Evolutionary conservation across 2,329 filamentous ascomycete genomes (phyloP).

Genomic region (Parafenestella ontariensis): DNA sequence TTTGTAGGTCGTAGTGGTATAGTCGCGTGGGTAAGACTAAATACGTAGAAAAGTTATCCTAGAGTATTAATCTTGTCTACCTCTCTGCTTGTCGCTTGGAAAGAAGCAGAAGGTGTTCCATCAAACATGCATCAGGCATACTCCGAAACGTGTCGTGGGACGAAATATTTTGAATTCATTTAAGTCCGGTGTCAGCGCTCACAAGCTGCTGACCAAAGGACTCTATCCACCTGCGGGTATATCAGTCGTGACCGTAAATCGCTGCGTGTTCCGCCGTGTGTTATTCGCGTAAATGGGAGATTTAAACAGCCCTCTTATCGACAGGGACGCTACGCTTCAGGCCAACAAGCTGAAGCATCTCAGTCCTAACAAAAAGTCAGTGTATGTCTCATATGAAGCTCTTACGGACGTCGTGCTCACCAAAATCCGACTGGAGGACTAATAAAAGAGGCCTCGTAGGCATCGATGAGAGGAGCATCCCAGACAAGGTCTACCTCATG

Average conservation of each 20-base stretch:
- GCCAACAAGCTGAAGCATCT: conserved; percentile 45
- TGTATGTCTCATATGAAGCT: no score
- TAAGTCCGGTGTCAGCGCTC: conserved; percentile 8
- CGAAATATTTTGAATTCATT: conserved; percentile 25
- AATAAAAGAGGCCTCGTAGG: conserved; percentile 52
- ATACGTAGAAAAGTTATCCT: not conserved
- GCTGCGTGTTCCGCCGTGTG: not conserved
- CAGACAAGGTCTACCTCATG: conserved; percentile 58
- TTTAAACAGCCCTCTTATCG: conserved; percentile 37
- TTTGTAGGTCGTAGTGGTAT: not conserved
- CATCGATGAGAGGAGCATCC: conserved; percentile 51
- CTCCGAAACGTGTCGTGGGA: not conserved
- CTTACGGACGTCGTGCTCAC: no score
- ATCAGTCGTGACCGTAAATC: conserved; percentile 8
- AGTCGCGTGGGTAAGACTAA: not conserved
- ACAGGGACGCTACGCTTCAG: conserved; percentile 38
- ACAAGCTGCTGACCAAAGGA: conserved; percentile 12
- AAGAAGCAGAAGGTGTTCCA: conserved; percentile 9
- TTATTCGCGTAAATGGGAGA: not conserved
- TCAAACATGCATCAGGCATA: conserved; percentile 10
- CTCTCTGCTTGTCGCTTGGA: conserved; percentile 28
- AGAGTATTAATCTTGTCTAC: not conserved
- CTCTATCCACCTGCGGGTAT: conserved; percentile 21
- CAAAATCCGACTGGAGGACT: conserved; percentile 41
- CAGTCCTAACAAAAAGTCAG: conserved; percentile 41